These are phyloP conservation scores for Discostella stelligeroides DNA, from an alignment of 108 stramenopile genomes.

Conservation along the genomic window DNA sequence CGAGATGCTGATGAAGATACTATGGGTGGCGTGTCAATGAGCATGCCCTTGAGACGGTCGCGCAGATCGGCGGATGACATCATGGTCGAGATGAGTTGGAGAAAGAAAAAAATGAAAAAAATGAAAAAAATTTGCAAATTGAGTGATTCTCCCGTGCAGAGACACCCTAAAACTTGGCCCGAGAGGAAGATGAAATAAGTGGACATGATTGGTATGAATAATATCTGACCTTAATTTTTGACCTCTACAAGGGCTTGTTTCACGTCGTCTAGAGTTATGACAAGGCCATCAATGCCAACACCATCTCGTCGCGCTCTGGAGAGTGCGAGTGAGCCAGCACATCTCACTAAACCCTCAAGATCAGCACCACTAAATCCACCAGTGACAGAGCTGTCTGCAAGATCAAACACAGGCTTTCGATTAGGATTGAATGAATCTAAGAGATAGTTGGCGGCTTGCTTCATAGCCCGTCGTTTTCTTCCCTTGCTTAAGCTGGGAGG, in stretches of 20 bases:
- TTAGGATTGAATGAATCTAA: conserved; percentile 20
- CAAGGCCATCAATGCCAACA: conserved; percentile 55
- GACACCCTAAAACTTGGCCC: too few species aligned
- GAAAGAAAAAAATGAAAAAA: too few species aligned
- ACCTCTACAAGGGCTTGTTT: conserved; percentile 62
- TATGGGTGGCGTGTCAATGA: conserved; percentile 7
- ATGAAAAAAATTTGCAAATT: too few species aligned
- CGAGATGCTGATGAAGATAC: background rate
- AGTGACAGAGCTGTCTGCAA: conserved; percentile 66
- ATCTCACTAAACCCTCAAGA: conserved; percentile 83
- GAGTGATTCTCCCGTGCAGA: too few species aligned
- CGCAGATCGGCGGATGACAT: conserved; percentile 23
- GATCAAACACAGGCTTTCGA: conserved; percentile 43
- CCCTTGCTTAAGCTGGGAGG: background rate
- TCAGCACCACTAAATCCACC: conserved; percentile 86
- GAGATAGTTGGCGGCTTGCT: conserved; percentile 32
- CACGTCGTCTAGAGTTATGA: conserved; percentile 73
- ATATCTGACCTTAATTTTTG: conserved; percentile 25
- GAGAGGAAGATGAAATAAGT: too few species aligned
- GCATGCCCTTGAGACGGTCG: conserved; percentile 29
- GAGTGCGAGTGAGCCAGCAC: conserved; percentile 82
- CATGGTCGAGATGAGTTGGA: too few species aligned
- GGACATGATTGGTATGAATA: too few species aligned
- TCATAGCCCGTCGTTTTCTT: conserved; percentile 35
- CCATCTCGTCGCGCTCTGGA: conserved; percentile 61